Evolutionary conservation across 2,329 filamentous ascomycete species (phyloP).

Genomic region (Colletotrichum sp.): DNA sequence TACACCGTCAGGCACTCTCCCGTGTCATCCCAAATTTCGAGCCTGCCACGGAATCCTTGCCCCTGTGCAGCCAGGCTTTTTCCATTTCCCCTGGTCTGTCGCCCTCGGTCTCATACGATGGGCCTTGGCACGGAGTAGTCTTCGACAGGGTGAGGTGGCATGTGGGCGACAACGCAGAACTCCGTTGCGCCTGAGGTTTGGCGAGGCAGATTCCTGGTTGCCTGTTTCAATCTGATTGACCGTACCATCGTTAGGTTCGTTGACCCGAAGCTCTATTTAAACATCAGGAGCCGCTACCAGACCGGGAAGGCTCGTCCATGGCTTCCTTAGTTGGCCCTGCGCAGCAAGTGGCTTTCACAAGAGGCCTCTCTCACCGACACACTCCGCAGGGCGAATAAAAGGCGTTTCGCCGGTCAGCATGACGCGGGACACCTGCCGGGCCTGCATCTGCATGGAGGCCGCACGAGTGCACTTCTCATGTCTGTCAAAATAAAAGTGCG

Average conservation of each 20-base stretch:
- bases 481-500: background rate
- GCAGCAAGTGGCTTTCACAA: background rate
- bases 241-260: background rate
- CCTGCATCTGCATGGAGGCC: background rate
- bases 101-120: background rate
- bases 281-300: background rate
- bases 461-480: background rate
- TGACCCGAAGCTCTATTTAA: background rate
- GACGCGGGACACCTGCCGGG: background rate
- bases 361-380: background rate
- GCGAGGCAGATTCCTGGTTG: background rate
- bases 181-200: background rate
- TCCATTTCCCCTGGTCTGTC: background rate
- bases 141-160: background rate
- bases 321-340: background rate
- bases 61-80: background rate
- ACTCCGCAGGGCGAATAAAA: background rate
- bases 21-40: slow-evolving; percentile 6
- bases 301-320: background rate
- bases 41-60: background rate
- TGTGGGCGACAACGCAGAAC: background rate
- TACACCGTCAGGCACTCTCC: background rate
- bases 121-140: background rate
- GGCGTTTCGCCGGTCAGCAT: background rate
- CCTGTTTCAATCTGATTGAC: background rate